Conservation (phyloP, 1,139 yeast genomes). For the Lodderomyces parapsilosis region DNA sequence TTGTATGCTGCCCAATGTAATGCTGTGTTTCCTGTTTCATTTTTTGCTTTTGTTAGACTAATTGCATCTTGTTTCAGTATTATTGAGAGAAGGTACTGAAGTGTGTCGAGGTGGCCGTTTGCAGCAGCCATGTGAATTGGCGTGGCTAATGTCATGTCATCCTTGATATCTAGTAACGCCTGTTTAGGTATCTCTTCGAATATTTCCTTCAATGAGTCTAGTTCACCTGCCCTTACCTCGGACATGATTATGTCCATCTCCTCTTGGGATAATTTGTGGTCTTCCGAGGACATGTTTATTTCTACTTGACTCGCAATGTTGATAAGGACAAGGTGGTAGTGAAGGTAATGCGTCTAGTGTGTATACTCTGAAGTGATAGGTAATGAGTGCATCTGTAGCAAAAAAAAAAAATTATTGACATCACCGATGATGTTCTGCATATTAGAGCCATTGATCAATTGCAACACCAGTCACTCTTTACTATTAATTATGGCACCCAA, state of each 20-base stretch:
- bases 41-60: slow-evolving; percentile 52
- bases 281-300: not conserved
- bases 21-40: slow-evolving; percentile 88
- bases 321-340: not conserved
- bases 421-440: not conserved
- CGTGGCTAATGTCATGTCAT: slow-evolving; percentile 65
- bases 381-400: no score
- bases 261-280: slow-evolving; percentile 46
- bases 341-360: no score
- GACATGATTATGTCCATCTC: slow-evolving; percentile 79
- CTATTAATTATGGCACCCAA: slow-evolving; percentile 28
- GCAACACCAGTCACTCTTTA: no score
- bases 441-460: not conserved
- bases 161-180: slow-evolving; percentile 52
- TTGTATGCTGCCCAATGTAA: slow-evolving; percentile 94
- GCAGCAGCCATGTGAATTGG: slow-evolving; percentile 95
- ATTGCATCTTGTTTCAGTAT: slow-evolving; percentile 45
- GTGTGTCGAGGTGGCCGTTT: slow-evolving; percentile 79
- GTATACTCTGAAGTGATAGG: no score
- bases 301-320: not conserved
- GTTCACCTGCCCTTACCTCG: slow-evolving; percentile 86
- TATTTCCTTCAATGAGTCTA: slow-evolving; percentile 67
- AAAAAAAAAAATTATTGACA: not conserved
- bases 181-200: slow-evolving; percentile 61
- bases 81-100: slow-evolving; percentile 56